Evolutionary conservation across 331 rosid species (phyloP), one percentile per base, ranked within the genome.

Genomic region (Rosa hybrid): DNA sequence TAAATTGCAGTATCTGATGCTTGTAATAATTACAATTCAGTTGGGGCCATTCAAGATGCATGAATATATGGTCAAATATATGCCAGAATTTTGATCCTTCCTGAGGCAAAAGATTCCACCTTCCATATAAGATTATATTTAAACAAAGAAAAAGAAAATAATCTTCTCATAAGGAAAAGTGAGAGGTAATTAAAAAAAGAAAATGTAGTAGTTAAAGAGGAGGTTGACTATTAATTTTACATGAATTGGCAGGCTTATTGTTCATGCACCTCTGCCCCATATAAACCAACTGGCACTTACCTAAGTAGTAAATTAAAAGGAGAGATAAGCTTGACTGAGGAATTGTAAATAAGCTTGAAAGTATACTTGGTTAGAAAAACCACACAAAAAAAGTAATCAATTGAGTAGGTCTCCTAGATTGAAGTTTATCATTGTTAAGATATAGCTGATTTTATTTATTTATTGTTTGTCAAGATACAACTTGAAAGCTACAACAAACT

Each of bases 1-100:
- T 59, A 11, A 76, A 64, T 42, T 77, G 13, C 3, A 11, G 8
- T 18, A 64, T 34, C 27, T 63, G 60, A 45, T 49, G 80, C 49
- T 10, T 76, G 62, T 45, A 46, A 62, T 46, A 45, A 59, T 76
- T 71, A 46, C 62, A 48, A 44, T 76, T 30, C 20, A 63, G 38
- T 76, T 76, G 72, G 53, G 34, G 34, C 46, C 46, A 62, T 46
- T 13, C 62, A 76, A 11, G 16, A 62, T 39, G 42, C 70, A 79
- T 53, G 38, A n/a, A 65, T 65, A 65, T 20, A 50, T 51, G 75
- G 75, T 51, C 75, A 39, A 67, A 49, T 48, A 39, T 54, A 38
- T 6, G 38, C 13, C 68, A 39, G 21, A 45, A 4, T 12, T 71
- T 49, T 46, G 45, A 60, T 45, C 16, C 38, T 30, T 39, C 30